Evolutionary conservation across 2,329 filamentous ascomycete genomes (phyloP), one percentile per base, ranked within the genome.

Genomic region (Kalmusia sp.): DNA sequence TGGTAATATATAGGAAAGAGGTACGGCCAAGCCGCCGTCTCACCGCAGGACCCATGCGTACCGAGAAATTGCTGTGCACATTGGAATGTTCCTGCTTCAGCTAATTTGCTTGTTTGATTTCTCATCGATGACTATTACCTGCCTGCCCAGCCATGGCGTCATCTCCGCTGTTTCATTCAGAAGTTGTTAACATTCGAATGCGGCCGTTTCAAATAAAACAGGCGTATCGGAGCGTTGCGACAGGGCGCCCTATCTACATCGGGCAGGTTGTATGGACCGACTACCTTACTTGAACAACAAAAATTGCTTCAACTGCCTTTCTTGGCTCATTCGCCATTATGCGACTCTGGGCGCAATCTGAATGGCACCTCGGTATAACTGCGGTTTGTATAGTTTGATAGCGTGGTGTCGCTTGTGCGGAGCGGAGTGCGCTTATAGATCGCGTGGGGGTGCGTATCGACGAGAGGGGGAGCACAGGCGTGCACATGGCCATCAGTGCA

Each of bases 11-110:
- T 35, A 46, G 40, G 30, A 12, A 46, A 46, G 43, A 22, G 40
- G 28, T 33, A n/a, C 28, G 17, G 28, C 40, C 40, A 44, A 44
- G 40, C 28, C 24, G 9, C 14, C 27, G 9, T 44, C 40, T 44
- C 8, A 33, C 27, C 28, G 9, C 17, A 17, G 24, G 12, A 43
- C 24, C n/a, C n/a, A n/a, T n/a, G n/a, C n/a, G n/a, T 12, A 31
- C 39, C 40, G 15, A n/a, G 43, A 46, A 27, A 46, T 35, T 35
- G 21, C 30, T 27, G n/a, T n/a, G n/a, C n/a, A 21, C 43, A 45
- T n/a, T n/a, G n/a, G n/a, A 21, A 22, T 8, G 17, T 24, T 6
- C 19, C 31, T 34, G 31, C 14, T 27, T 35, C 21, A n/a, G 14
- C 17, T 15, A 6, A 21, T 33, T 44, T 8, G n/a, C 24, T 41